Conservation (phyloP, 2,329 filamentous ascomycete genomes). For the Neobulgaria alba region DNA sequence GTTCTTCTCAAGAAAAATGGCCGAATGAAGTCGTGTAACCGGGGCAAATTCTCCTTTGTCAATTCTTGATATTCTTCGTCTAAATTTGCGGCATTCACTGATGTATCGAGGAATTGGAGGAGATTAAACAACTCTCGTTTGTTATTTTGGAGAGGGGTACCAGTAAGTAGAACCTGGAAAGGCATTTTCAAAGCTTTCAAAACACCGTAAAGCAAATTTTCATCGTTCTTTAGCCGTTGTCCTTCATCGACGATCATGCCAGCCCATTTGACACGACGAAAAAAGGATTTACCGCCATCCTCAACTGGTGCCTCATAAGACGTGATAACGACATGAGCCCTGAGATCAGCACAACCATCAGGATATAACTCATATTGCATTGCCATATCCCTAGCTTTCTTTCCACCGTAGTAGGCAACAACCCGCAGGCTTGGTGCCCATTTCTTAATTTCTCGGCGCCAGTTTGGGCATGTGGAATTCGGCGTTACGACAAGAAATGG, state of each 20-base stretch:
- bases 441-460: slow-evolving; percentile 89
- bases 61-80: slow-evolving; percentile 72
- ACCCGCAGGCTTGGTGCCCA: slow-evolving; percentile 83
- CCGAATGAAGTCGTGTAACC: slow-evolving; percentile 76
- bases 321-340: slow-evolving; percentile 86
- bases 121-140: slow-evolving; percentile 91
- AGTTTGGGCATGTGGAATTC: slow-evolving; percentile 94
- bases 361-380: slow-evolving; percentile 83
- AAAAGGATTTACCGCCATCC: slow-evolving; percentile 53
- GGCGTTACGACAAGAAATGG: slow-evolving; percentile 91
- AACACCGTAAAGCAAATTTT: slow-evolving; percentile 69
- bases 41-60: slow-evolving; percentile 70
- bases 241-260: slow-evolving; percentile 92
- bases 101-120: slow-evolving; percentile 80
- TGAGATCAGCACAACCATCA: slow-evolving; percentile 53
- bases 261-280: slow-evolving; percentile 70
- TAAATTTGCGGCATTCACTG: slow-evolving; percentile 59
- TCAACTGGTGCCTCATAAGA: slow-evolving; percentile 88
- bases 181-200: slow-evolving; percentile 66
- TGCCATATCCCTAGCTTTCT: slow-evolving; percentile 64
- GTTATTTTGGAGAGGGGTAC: slow-evolving; percentile 92
- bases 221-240: slow-evolving; percentile 89
- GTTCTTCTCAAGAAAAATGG: slow-evolving; percentile 67
- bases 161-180: slow-evolving; percentile 76
- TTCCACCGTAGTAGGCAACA: slow-evolving; percentile 85